Conservation (phyloP, 2,329 filamentous ascomycete genomes). For the Aspergillus intermedius region DNA sequence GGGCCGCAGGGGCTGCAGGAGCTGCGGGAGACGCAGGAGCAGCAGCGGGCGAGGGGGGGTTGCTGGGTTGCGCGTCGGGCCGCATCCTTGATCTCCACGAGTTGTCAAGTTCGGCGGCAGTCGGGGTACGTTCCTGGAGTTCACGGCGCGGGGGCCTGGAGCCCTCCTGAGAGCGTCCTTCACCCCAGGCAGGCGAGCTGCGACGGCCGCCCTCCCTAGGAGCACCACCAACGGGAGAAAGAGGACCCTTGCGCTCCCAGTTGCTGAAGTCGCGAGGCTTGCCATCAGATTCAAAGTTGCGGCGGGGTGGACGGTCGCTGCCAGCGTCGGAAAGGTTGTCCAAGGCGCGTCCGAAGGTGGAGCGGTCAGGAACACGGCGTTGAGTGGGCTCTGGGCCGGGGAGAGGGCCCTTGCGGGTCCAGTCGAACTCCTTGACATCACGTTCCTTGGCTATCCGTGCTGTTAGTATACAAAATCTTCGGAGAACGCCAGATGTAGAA, state of each 20-base stretch:
- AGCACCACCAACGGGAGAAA: constrained; percentile 61
- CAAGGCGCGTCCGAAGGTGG: constrained; percentile 51
- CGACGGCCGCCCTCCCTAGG: constrained; percentile 55
- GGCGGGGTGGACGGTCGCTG: constrained; percentile 61
- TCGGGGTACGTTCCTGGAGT: constrained; percentile 66
- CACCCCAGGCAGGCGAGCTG: constrained; percentile 68
- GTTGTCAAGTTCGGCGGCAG: constrained; percentile 85
- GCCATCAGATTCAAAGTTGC: constrained; percentile 65
- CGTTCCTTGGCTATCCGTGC: constrained; percentile 67
- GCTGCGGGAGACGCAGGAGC: constrained; percentile 26
- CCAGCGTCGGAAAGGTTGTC: constrained; percentile 50
- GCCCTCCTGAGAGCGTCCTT: constrained; percentile 63
- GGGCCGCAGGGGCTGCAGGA: constrained; percentile 53
- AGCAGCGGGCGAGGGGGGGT: constrained; percentile 67
- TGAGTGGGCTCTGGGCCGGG: constrained; percentile 56
- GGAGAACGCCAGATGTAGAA: neutral
- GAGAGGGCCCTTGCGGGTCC: constrained; percentile 88
- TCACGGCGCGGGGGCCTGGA: constrained; percentile 74
- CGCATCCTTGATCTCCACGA: constrained; percentile 91
- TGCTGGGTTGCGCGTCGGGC: constrained; percentile 70
- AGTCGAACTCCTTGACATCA: constrained; percentile 80
- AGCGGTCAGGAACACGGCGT: constrained; percentile 49
- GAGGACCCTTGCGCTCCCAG: constrained; percentile 91
- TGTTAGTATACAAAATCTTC: constrained; percentile 27
- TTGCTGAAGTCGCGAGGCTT: constrained; percentile 75